A percentile compares a stretch with the other conserved stretches of the same genome.
These are phyloP conservation scores for Paramyrothecium roridum DNA, from an alignment of 2,329 filamentous ascomycete genomes.

Conservation along the genomic window DNA sequence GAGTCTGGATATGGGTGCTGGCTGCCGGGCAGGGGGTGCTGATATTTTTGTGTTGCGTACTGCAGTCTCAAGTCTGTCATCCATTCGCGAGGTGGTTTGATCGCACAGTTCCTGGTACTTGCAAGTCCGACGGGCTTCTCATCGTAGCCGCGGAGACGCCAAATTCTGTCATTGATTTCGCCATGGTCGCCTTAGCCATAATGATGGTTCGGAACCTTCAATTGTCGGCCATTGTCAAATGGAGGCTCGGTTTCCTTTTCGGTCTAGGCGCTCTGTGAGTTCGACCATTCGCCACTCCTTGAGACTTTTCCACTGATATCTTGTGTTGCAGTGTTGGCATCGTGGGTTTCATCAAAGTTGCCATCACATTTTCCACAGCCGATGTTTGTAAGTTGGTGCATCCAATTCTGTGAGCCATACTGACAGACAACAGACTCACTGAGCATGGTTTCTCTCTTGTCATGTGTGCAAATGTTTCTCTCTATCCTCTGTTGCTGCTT, in stretches of 20 bases:
- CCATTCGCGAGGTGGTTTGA: neutral
- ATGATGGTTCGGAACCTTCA: neutral
- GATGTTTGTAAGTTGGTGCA: too few species aligned
- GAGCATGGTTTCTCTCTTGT: too few species aligned
- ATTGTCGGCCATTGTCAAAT: neutral
- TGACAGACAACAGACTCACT: too few species aligned
- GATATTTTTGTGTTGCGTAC: neutral
- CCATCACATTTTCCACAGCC: too few species aligned
- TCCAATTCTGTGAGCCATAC: too few species aligned
- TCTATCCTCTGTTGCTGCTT: too few species aligned
- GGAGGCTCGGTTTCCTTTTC: neutral
- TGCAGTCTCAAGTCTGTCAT: neutral
- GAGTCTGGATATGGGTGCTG: neutral
- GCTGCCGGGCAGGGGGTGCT: neutral
- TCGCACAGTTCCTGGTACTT: neutral
- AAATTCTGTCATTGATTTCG: neutral
- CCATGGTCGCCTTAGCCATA: neutral
- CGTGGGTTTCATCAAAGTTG: too few species aligned
- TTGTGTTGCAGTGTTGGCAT: too few species aligned
- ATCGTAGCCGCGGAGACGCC: neutral
- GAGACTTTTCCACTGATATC: too few species aligned
- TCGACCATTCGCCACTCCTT: too few species aligned
- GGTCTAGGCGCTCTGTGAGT: neutral
- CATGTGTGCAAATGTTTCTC: too few species aligned
- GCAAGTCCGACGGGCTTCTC: neutral